Evolutionary conservation across 371 early-diverging fungal species (phyloP).

Genomic region (Choanephora cucurbitarum): DNA sequence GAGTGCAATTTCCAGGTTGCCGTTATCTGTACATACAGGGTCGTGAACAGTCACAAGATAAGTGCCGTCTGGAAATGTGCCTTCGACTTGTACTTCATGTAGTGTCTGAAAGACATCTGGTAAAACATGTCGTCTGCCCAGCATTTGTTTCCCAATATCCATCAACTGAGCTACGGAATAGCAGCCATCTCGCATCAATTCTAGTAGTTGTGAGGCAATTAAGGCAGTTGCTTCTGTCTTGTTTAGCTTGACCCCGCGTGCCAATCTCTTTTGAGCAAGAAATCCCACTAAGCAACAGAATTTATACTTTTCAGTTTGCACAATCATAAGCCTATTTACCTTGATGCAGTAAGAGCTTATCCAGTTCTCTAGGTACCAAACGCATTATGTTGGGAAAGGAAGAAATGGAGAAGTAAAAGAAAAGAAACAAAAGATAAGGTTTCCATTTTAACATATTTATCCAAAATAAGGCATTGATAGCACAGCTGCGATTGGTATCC

Average conservation of each 20-base stretch:
- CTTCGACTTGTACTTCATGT: conserved; percentile 84
- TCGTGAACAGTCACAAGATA: conserved; percentile 91
- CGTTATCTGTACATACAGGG: conserved; percentile 80
- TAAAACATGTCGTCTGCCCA: conserved; percentile 85
- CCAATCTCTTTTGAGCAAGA: conserved; percentile 88
- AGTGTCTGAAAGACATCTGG: conserved; percentile 69
- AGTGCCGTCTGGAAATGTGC: conserved; percentile 91
- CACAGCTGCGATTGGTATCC: too few species aligned
- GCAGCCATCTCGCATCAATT: conserved; percentile 85
- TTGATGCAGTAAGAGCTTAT: conserved; percentile 84
- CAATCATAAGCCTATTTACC: conserved; percentile 26
- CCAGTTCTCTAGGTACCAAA: conserved; percentile 86
- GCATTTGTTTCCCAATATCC: conserved; percentile 82
- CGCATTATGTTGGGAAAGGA: conserved; percentile 43
- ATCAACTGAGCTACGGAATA: conserved; percentile 87
- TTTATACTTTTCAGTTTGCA: background rate
- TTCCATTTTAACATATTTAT: too few species aligned
- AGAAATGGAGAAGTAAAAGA: background rate
- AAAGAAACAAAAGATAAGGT: conserved; percentile 5
- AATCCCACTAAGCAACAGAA: conserved; percentile 59
- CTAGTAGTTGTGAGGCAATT: conserved; percentile 81
- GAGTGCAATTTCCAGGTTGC: conserved; percentile 79
- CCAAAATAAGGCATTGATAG: too few species aligned
- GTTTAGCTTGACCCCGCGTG: conserved; percentile 86
- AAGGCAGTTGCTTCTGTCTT: conserved; percentile 84